These are phyloP conservation scores for Arthrinium phaeospermum DNA, from an alignment of 2,329 filamentous ascomycete species.

Conservation along the genomic window DNA sequence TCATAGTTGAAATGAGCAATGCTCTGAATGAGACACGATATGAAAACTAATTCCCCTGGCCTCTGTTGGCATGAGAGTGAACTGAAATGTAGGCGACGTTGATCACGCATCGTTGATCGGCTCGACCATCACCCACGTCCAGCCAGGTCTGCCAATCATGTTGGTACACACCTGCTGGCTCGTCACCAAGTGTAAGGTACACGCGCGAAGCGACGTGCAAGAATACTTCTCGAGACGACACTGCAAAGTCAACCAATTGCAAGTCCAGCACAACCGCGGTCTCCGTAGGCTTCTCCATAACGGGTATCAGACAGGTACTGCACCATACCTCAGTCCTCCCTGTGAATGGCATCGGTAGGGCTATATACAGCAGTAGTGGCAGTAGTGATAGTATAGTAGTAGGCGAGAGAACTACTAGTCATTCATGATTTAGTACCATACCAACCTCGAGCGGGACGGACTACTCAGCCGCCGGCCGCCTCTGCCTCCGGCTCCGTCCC, in stretches of 20 bases:
- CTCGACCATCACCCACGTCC: too few relatives aligned
- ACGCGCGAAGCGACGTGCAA: background rate
- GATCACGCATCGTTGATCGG: background rate
- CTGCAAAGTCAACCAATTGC: too few relatives aligned
- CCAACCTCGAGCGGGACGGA: background rate
- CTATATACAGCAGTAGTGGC: too few relatives aligned
- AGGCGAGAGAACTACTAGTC: too few relatives aligned
- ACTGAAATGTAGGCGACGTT: background rate
- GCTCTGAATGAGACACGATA: constrained; percentile 16
- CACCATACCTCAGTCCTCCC: too few relatives aligned
- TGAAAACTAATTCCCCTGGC: background rate
- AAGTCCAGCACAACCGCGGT: too few relatives aligned
- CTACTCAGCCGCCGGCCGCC: background rate
- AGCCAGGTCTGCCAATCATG: background rate
- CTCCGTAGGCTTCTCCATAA: too few relatives aligned
- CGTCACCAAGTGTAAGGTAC: background rate
- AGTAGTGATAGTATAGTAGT: too few relatives aligned
- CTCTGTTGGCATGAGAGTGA: background rate
- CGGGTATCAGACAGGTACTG: too few relatives aligned
- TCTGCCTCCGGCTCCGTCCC: background rate
- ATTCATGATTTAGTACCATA: too few relatives aligned
- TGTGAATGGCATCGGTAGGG: too few relatives aligned
- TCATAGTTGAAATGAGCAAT: constrained; percentile 12
- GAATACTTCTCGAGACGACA: background rate
- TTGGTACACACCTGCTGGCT: background rate